phyloP scores from a whole-genome alignment of 371 early-diverging fungal species.

The Zychaea mexicana region DNA sequence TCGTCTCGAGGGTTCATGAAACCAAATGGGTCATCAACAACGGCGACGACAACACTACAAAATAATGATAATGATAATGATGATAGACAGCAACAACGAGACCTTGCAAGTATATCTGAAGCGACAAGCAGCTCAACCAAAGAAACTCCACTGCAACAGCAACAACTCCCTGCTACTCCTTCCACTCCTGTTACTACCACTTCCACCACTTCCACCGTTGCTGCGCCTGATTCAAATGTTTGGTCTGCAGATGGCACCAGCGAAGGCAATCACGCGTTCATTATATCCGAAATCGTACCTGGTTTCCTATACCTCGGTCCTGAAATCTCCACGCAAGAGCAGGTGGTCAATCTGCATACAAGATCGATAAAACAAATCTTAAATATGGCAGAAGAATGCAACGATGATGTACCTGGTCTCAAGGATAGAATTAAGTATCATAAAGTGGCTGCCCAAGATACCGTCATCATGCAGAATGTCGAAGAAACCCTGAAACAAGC shows the following conservation, averaged over 20 bases:
- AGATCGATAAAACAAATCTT: constrained; percentile 53
- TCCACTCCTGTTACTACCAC: too few species aligned
- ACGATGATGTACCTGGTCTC: constrained; percentile 58
- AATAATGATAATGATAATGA: not conserved
- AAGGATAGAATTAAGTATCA: constrained; percentile 42
- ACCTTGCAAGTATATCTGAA: not conserved
- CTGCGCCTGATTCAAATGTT: constrained; percentile 3
- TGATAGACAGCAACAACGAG: not conserved
- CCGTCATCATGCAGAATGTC: constrained; percentile 62
- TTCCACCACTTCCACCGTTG: too few species aligned
- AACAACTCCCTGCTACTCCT: too few species aligned
- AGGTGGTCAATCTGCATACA: constrained; percentile 38
- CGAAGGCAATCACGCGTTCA: constrained; percentile 22
- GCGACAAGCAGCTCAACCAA: not conserved
- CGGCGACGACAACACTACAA: not conserved
- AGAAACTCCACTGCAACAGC: not conserved
- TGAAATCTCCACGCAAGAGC: constrained; percentile 48
- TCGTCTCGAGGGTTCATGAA: not conserved
- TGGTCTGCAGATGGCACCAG: constrained; percentile 4
- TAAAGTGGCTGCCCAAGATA: constrained; percentile 63
- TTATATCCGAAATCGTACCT: constrained; percentile 61
- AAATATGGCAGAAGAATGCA: constrained; percentile 70
- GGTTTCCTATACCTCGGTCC: constrained; percentile 65
- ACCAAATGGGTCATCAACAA: not conserved
- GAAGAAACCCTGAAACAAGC: constrained; percentile 53